phyloP scores from a whole-genome alignment of 306 rosid genomes.

The cucumber (Cucumis sativus) region Cucumber_9930_V3 NC_026657.2:2818001-2818500 shows the following conservation, averaged over 20 bases:
- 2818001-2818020: slow-evolving; percentile 31
- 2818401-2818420: slow-evolving; percentile 47
- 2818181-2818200: slow-evolving; percentile 36
- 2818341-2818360: neutral
- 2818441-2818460: slow-evolving; percentile 8
- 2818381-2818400: slow-evolving; percentile 12
- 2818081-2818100: slow-evolving; percentile 60
- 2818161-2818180: slow-evolving; percentile 24
- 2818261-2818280: slow-evolving; percentile 23
- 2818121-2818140: slow-evolving; percentile 35
- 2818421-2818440: slow-evolving; percentile 26
- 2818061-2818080: slow-evolving; percentile 52
- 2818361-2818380: slow-evolving; percentile 16
- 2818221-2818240: slow-evolving; percentile 50
- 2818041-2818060: slow-evolving; percentile 50
- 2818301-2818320: slow-evolving; percentile 20
- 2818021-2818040: slow-evolving; percentile 22
- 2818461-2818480: slow-evolving; percentile 24
- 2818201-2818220: slow-evolving; percentile 54
- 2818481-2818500: neutral
- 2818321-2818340: neutral
- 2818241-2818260: slow-evolving; percentile 14
- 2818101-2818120: slow-evolving; percentile 48
- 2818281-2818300: neutral
- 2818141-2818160: slow-evolving; percentile 67